Evolutionary conservation across 805 yeast genomes (phyloP).

Genomic region (Suhomyces pyralidae): DNA sequence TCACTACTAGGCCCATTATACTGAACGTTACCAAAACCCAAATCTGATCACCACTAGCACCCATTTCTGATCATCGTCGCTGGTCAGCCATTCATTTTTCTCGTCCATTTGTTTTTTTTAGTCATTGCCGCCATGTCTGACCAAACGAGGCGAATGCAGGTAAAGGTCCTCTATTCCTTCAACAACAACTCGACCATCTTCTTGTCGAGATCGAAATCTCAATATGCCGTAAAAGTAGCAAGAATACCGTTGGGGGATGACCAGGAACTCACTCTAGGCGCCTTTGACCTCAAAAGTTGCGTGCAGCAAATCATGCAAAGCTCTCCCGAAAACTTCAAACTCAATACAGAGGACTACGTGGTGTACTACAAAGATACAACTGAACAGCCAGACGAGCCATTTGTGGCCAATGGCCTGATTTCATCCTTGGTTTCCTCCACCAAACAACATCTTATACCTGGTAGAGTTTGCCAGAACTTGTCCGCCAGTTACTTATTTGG

Average conservation of each 20-base stretch:
- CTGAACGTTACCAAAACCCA: background rate
- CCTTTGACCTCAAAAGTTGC: slow-evolving; percentile 39
- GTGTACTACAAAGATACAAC: slow-evolving; percentile 46
- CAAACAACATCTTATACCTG: slow-evolving; percentile 35
- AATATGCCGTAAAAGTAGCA: slow-evolving; percentile 36
- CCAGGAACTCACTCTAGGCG: slow-evolving; percentile 36
- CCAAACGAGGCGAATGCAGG: slow-evolving; percentile 39
- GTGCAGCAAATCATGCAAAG: slow-evolving; percentile 35
- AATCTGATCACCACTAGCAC: background rate
- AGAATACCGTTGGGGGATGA: slow-evolving; percentile 28
- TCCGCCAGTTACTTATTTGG: slow-evolving; percentile 41
- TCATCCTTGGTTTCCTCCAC: slow-evolving; percentile 27
- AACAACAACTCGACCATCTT: slow-evolving; percentile 42
- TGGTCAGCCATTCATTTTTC: background rate
- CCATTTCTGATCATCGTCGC: background rate
- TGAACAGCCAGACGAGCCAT: slow-evolving; percentile 48
- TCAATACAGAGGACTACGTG: slow-evolving; percentile 40
- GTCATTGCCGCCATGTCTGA: slow-evolving; percentile 15
- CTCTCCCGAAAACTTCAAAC: slow-evolving; percentile 43
- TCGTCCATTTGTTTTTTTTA: background rate
- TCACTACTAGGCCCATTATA: background rate
- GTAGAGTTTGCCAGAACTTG: slow-evolving; percentile 59
- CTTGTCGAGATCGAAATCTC: slow-evolving; percentile 36
- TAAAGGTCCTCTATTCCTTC: slow-evolving; percentile 44
- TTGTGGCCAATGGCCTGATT: slow-evolving; percentile 41